Conservation (phyloP, 371 early-diverging fungal genomes). For the Apophysomyces variabilis region DNA sequence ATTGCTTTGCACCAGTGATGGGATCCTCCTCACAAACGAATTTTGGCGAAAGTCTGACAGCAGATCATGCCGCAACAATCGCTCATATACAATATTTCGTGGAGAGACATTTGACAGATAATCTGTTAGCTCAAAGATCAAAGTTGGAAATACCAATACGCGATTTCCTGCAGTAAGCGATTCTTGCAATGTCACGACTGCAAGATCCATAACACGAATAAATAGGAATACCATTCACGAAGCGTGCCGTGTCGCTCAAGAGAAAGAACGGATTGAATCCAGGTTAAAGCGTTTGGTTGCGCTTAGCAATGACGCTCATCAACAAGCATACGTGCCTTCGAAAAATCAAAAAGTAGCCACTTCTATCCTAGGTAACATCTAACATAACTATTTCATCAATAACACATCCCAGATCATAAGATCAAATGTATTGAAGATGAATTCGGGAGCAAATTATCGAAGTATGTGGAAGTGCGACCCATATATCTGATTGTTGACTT, state of each 20-base stretch:
- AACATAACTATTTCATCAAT: background rate
- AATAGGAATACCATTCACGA: background rate
- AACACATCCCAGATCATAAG: background rate
- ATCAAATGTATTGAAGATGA: background rate
- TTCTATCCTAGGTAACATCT: background rate
- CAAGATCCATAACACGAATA: background rate
- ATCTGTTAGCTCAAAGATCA: background rate
- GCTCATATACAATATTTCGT: background rate
- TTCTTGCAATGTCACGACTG: background rate
- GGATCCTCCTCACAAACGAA: background rate
- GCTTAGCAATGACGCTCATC: background rate
- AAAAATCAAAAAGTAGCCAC: background rate
- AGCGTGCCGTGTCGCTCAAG: background rate
- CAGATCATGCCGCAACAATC: background rate
- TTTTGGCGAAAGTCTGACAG: background rate
- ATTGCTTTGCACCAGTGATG: background rate
- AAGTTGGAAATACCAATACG: background rate
- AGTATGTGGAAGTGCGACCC: background rate
- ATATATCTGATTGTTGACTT: background rate
- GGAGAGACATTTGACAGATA: background rate
- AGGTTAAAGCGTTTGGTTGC: background rate
- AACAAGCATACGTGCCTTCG: background rate
- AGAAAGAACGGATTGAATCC: background rate
- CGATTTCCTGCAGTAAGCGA: slow-evolving; percentile 5
- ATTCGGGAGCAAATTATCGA: background rate